Conservation (phyloP, 2,329 filamentous ascomycete genomes). For the Nemania diffusa region DNA sequence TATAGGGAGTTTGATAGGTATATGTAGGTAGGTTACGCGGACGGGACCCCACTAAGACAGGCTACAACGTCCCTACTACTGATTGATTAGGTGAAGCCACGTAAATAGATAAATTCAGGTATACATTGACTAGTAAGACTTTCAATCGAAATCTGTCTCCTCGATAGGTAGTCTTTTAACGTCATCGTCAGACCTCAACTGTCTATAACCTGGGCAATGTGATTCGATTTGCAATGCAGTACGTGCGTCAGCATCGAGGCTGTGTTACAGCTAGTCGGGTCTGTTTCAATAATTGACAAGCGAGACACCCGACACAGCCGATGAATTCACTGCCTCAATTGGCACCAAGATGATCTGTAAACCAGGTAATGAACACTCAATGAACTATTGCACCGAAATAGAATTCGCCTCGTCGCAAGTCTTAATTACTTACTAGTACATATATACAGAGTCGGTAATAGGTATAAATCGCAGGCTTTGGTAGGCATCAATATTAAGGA, state of each 20-base stretch:
- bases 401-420: background rate
- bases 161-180: background rate
- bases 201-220: background rate
- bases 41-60: constrained; percentile 23
- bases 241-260: constrained; percentile 7
- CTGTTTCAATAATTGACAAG: background rate
- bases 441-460: too few relatives aligned
- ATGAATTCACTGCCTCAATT: background rate
- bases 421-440: too few relatives aligned
- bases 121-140: background rate
- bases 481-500: too few relatives aligned
- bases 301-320: background rate
- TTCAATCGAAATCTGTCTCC: background rate
- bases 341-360: background rate
- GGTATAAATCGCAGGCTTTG: too few relatives aligned
- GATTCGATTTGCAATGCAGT: background rate
- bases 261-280: background rate
- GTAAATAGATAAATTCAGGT: constrained; percentile 17
- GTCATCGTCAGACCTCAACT: background rate
- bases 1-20: background rate
- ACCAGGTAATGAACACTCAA: background rate
- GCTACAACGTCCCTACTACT: constrained; percentile 8
- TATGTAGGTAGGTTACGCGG: background rate
- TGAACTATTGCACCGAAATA: background rate
- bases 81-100: constrained; percentile 17